Evolutionary conservation across 768 basidiomycete species (phyloP).

Genomic region (Kwoniella sp.): DNA sequence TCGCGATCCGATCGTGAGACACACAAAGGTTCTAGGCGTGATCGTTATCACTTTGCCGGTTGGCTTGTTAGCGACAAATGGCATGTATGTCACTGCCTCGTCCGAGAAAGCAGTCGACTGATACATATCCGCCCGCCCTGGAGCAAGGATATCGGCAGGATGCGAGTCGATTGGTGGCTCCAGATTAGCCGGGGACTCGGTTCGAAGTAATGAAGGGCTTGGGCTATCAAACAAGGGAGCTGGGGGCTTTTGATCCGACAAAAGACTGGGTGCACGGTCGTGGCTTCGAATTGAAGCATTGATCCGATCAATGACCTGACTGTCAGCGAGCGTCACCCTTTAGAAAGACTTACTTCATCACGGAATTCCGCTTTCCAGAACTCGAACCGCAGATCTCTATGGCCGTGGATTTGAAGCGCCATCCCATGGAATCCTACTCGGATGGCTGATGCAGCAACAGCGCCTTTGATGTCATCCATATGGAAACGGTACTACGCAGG

Average conservation of each 20-base stretch:
- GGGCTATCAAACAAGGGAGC: constrained; percentile 9
- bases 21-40: constrained; percentile 63
- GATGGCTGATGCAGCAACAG: constrained; percentile 54
- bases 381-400: constrained; percentile 60
- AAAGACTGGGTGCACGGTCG: constrained; percentile 5
- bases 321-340: not conserved
- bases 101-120: constrained; percentile 39
- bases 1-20: constrained; percentile 68
- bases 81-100: constrained; percentile 45
- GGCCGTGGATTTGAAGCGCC: constrained; percentile 60
- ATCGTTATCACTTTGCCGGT: constrained; percentile 21
- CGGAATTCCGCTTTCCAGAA: constrained; percentile 59
- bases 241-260: constrained; percentile 13
- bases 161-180: constrained; percentile 17
- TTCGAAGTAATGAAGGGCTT: not conserved
- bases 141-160: constrained; percentile 43
- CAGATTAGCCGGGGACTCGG: not conserved
- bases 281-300: constrained; percentile 4
- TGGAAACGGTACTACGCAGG: constrained; percentile 58
- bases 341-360: constrained; percentile 56
- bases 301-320: constrained; percentile 23
- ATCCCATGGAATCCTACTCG: constrained; percentile 56
- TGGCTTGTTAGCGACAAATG: constrained; percentile 48
- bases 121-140: constrained; percentile 25
- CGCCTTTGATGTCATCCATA: constrained; percentile 57